Conservation (phyloP, 495 filamentous ascomycete species). For the Choiromyces venosus region DNA sequence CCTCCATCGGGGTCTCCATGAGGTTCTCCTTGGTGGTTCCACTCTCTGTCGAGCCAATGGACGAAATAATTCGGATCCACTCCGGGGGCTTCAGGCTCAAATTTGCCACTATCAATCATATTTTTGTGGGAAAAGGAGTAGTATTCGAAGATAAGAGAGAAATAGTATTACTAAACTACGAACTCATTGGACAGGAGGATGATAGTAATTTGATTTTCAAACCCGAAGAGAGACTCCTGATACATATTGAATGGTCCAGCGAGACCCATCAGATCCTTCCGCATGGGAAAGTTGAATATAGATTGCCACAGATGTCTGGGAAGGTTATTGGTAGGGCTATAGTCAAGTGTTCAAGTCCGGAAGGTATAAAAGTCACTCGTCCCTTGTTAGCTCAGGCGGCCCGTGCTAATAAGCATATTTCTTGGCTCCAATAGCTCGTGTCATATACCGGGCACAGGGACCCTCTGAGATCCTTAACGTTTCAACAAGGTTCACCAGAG, state of each 20-base stretch:
- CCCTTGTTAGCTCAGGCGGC: not conserved
- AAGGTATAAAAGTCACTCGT: slow-evolving; percentile 15
- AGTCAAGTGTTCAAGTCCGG: slow-evolving; percentile 24
- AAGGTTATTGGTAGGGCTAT: slow-evolving; percentile 27
- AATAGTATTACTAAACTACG: slow-evolving; percentile 23
- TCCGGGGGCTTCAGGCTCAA: slow-evolving; percentile 17
- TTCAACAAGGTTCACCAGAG: slow-evolving; percentile 15
- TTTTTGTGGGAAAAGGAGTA: slow-evolving; percentile 9
- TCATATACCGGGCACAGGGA: slow-evolving; percentile 17
- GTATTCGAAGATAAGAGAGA: slow-evolving; percentile 28
- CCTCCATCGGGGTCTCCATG: slow-evolving; percentile 19
- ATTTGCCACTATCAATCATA: slow-evolving; percentile 23
- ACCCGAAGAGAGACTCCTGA: slow-evolving; percentile 6
- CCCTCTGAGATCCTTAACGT: not conserved
- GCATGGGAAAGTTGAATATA: slow-evolving; percentile 24
- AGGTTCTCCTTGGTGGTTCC: slow-evolving; percentile 21
- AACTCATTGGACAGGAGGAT: not conserved
- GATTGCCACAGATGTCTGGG: slow-evolving; percentile 19
- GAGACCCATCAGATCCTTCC: slow-evolving; percentile 10
- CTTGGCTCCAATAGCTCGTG: slow-evolving; percentile 13
- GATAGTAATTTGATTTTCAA: not conserved
- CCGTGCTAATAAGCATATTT: slow-evolving; percentile 3
- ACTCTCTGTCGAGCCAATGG: slow-evolving; percentile 14
- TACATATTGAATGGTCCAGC: slow-evolving; percentile 19
- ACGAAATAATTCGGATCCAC: slow-evolving; percentile 25